Percentiles rank a stretch among this genome's conserved stretches.
These are phyloP conservation scores for Grammothele lineata DNA, from an alignment of 768 basidiomycete genomes.

Conservation along the genomic window DNA sequence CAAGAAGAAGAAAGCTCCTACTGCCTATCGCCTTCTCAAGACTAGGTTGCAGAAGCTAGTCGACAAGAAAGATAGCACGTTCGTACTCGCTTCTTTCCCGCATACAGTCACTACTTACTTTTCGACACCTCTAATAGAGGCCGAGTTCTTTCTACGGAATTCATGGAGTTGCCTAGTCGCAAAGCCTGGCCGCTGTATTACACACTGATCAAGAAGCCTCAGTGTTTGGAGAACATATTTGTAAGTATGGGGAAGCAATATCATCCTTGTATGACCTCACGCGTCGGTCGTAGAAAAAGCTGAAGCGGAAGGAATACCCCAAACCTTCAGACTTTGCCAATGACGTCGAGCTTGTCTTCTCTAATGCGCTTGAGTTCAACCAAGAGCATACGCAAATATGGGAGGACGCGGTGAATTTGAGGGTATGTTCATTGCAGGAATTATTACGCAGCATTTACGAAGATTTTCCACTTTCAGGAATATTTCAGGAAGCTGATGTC, in stretches of 20 bases:
- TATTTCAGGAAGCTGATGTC: constrained; percentile 73
- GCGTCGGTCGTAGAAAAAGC: constrained; percentile 52
- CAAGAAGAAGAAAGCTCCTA: constrained; percentile 56
- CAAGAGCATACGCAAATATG: constrained; percentile 80
- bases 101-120: no score
- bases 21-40: constrained; percentile 64
- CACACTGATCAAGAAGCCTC: constrained; percentile 71
- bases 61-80: constrained; percentile 67
- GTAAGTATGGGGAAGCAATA: constrained; percentile 39
- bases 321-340: constrained; percentile 67
- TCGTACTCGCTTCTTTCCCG: no score
- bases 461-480: constrained; percentile 40
- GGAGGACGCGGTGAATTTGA: constrained; percentile 67
- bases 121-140: no score
- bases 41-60: constrained; percentile 67
- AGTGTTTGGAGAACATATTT: constrained; percentile 72
- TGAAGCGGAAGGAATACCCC: constrained; percentile 77
- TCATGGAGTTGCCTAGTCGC: constrained; percentile 81
- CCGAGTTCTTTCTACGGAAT: constrained; percentile 62
- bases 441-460: neutral
- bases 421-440: constrained; percentile 38
- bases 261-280: neutral
- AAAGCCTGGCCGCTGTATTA: constrained; percentile 81
- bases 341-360: constrained; percentile 88
- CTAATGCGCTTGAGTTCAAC: constrained; percentile 87